Conservation (phyloP, 2,329 filamentous ascomycete species). For the Paraphoma chrysanthemicola region DNA sequence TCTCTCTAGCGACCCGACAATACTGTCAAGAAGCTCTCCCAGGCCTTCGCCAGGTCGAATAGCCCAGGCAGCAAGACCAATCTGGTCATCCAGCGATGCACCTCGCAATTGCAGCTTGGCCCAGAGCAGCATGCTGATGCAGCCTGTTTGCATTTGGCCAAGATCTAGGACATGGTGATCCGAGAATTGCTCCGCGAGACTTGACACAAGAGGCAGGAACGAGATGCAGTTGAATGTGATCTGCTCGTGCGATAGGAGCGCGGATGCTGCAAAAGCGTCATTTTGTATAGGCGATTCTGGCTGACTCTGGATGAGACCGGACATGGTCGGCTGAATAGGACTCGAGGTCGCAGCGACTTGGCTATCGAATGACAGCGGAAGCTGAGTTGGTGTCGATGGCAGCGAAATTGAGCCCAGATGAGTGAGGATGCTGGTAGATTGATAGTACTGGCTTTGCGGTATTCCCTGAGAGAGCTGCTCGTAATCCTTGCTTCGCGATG, state of each 20-base stretch:
- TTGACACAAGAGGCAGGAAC: slow-evolving; percentile 33
- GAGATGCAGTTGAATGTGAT: slow-evolving; percentile 29
- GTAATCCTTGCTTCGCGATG: slow-evolving; percentile 17
- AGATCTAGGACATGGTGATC: slow-evolving; percentile 27
- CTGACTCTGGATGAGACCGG: slow-evolving; percentile 17
- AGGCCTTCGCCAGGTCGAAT: slow-evolving; percentile 24
- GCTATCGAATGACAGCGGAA: neutral
- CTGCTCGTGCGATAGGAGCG: slow-evolving; percentile 17
- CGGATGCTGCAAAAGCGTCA: slow-evolving; percentile 11
- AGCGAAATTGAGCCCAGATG: slow-evolving; percentile 9
- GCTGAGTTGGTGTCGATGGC: slow-evolving; percentile 4
- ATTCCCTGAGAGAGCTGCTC: slow-evolving; percentile 11
- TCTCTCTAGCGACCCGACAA: slow-evolving; percentile 36
- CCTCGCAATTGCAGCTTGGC: slow-evolving; percentile 38
- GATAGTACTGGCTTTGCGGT: slow-evolving; percentile 20
- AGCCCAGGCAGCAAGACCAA: slow-evolving; percentile 13
- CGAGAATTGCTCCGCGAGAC: slow-evolving; percentile 16
- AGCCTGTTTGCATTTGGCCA: slow-evolving; percentile 35
- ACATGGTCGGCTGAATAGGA: slow-evolving; percentile 6
- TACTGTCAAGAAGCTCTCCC: slow-evolving; percentile 40
- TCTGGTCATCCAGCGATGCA: slow-evolving; percentile 20
- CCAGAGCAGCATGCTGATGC: slow-evolving; percentile 39
- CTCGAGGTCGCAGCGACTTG: neutral
- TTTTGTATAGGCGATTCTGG: slow-evolving; percentile 21
- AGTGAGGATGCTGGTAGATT: slow-evolving; percentile 7